Percentiles rank a stretch among this genome's conserved stretches.
These are phyloP conservation scores for Pilaira anomala DNA, from an alignment of 192 early-diverging fungal species.

Conservation along the genomic window DNA sequence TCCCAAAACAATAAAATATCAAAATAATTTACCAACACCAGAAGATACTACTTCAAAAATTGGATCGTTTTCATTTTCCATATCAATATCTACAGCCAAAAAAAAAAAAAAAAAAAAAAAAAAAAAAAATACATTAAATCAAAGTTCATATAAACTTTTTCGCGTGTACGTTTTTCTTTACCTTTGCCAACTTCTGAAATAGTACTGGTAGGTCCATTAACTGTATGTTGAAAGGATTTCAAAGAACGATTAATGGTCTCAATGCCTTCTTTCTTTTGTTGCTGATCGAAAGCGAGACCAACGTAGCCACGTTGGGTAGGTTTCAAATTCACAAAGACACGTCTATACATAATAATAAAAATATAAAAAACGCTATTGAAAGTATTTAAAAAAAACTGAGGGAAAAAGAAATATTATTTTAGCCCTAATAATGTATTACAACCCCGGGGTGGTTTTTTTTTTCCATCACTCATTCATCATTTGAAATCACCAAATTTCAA, in stretches of 20 bases:
- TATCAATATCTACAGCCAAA: constrained; percentile 36
- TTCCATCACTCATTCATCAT: no score
- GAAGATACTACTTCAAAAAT: constrained; percentile 52
- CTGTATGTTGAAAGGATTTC: constrained; percentile 22
- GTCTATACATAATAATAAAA: constrained; percentile 14
- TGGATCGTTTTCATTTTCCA: constrained; percentile 44
- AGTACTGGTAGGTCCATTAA: neutral
- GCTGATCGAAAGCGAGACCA: constrained; percentile 17
- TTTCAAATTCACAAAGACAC: neutral
- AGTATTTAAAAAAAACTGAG: no score
- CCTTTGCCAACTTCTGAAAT: constrained; percentile 25
- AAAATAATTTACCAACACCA: constrained; percentile 39
- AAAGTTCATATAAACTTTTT: no score
- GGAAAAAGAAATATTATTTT: neutral
- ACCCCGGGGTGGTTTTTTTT: neutral
- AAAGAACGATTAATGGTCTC: constrained; percentile 25
- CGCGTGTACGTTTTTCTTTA: constrained; percentile 8
- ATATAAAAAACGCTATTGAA: neutral
- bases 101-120: neutral
- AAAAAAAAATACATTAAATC: no score
- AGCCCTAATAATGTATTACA: neutral
- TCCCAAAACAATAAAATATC: no score
- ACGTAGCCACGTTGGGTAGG: constrained; percentile 16
- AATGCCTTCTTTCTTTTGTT: neutral
- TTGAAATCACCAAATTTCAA: no score